Conservation (phyloP, 2,329 filamentous ascomycete species). For the Metarhizium sp. region DNA sequence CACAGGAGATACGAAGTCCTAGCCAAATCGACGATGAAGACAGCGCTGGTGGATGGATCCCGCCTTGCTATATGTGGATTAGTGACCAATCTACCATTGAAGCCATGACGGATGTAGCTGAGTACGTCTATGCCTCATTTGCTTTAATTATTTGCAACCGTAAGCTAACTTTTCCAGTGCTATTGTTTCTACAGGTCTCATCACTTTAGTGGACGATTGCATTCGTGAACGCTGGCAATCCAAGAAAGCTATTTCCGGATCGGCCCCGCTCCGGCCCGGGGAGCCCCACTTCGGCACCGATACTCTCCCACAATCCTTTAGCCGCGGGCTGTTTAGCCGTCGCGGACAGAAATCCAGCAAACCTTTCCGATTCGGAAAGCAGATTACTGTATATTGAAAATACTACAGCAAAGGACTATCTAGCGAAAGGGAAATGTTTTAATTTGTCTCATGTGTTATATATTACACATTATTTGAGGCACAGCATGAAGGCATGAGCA, state of each 20-base stretch:
- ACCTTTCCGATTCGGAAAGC: constrained; percentile 26
- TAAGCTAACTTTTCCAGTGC: constrained; percentile 46
- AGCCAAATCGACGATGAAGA: constrained; percentile 63
- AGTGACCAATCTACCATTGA: constrained; percentile 62
- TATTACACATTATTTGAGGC: background rate
- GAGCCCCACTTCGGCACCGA: constrained; percentile 1
- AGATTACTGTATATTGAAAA: constrained; percentile 26
- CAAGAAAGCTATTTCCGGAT: constrained; percentile 7
- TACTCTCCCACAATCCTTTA: constrained; percentile 9
- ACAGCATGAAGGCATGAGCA: background rate
- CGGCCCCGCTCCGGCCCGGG: constrained; percentile 2
- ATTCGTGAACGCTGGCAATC: constrained; percentile 68
- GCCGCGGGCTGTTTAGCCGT: constrained; percentile 8
- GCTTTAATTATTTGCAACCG: background rate
- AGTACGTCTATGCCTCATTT: constrained; percentile 47
- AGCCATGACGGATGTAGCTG: constrained; percentile 69
- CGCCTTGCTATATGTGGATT: constrained; percentile 86
- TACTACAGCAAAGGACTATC: background rate
- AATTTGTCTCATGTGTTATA: background rate
- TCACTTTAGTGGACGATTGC: constrained; percentile 82
- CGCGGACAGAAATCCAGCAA: constrained; percentile 21
- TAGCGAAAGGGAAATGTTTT: background rate
- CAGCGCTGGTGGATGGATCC: constrained; percentile 77
- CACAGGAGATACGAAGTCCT: constrained; percentile 66
- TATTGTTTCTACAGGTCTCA: constrained; percentile 80